phyloP scores from a whole-genome alignment of 768 basidiomycete species.

The Clavaria fumosa region DNA sequence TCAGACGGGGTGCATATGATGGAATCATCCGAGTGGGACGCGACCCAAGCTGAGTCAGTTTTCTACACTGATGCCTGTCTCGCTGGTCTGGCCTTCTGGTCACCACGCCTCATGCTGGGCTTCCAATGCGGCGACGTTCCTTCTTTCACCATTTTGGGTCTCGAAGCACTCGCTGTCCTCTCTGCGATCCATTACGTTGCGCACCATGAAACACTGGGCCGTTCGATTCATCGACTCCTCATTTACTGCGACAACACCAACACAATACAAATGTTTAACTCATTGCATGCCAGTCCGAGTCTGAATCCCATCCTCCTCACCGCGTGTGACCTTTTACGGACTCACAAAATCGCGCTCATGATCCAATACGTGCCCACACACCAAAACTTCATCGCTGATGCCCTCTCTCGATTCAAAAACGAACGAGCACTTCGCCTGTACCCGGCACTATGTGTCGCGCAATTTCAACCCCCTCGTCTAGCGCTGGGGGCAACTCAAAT shows the following conservation, averaged over 20 bases:
- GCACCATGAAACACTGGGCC: neutral
- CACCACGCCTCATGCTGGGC: slow-evolving; percentile 2
- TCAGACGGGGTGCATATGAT: slow-evolving; percentile 14
- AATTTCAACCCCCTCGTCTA: slow-evolving; percentile 13
- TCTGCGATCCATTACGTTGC: slow-evolving; percentile 7
- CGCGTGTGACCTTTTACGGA: slow-evolving; percentile 10
- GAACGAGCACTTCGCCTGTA: neutral
- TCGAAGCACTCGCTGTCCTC: slow-evolving; percentile 15
- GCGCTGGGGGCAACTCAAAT: slow-evolving; percentile 12
- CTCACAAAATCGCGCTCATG: slow-evolving; percentile 6
- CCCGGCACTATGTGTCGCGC: neutral
- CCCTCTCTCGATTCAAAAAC: slow-evolving; percentile 6
- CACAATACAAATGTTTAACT: slow-evolving; percentile 13
- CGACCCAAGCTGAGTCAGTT: slow-evolving; percentile 6
- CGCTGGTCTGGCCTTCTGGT: slow-evolving; percentile 12
- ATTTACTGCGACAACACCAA: slow-evolving; percentile 16
- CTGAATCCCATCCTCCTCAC: slow-evolving; percentile 13
- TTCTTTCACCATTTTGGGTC: slow-evolving; percentile 12
- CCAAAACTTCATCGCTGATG: slow-evolving; percentile 11
- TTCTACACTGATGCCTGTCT: slow-evolving; percentile 15
- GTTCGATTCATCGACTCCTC: slow-evolving; percentile 5
- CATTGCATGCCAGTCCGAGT: neutral
- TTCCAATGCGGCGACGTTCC: slow-evolving; percentile 8
- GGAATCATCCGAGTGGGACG: slow-evolving; percentile 10
- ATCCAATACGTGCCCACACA: slow-evolving; percentile 10